Conservation (phyloP, 2,329 filamentous ascomycete genomes). For the Alternaria sp. region DNA sequence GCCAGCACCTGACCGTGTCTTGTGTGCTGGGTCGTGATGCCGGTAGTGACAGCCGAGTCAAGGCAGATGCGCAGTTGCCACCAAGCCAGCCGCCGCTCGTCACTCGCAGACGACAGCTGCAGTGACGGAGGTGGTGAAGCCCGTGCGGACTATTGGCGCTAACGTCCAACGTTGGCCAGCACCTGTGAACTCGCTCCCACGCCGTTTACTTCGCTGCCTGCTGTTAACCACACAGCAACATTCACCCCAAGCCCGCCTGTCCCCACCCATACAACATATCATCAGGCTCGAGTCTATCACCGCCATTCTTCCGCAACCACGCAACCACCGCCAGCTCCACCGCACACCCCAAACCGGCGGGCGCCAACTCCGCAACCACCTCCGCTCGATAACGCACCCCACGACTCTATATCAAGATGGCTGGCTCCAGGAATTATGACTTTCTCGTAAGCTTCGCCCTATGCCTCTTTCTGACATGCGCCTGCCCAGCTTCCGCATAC, state of each 20-base stretch:
- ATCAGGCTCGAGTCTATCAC: not conserved
- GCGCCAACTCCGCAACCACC: conserved; percentile 32
- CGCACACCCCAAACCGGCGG: conserved; percentile 24
- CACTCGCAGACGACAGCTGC: conserved; percentile 2
- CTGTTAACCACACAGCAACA: conserved; percentile 4
- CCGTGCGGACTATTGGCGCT: conserved; percentile 16
- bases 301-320: not conserved
- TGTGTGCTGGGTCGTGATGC: not conserved
- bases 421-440: conserved; percentile 98
- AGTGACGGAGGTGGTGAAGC: conserved; percentile 15
- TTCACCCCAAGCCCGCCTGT: conserved; percentile 1
- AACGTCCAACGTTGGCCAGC: conserved; percentile 17
- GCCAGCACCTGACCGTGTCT: not conserved
- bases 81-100: conserved; percentile 1
- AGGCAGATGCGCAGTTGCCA: conserved; percentile 10
- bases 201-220: conserved; percentile 14
- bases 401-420: conserved; percentile 65
- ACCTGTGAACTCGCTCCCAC: conserved; percentile 14
- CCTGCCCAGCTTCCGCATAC: conserved; percentile 3
- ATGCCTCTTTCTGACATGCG: conserved; percentile 1
- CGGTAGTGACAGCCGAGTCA: not conserved
- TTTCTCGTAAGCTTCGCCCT: conserved; percentile 76
- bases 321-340: conserved; percentile 12
- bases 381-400: conserved; percentile 17
- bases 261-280: not conserved